A percentile compares a stretch with the other conserved stretches of the same genome.
These are phyloP conservation scores for Suillus subaureus DNA, from an alignment of 768 basidiomycete species.

Conservation along the genomic window DNA sequence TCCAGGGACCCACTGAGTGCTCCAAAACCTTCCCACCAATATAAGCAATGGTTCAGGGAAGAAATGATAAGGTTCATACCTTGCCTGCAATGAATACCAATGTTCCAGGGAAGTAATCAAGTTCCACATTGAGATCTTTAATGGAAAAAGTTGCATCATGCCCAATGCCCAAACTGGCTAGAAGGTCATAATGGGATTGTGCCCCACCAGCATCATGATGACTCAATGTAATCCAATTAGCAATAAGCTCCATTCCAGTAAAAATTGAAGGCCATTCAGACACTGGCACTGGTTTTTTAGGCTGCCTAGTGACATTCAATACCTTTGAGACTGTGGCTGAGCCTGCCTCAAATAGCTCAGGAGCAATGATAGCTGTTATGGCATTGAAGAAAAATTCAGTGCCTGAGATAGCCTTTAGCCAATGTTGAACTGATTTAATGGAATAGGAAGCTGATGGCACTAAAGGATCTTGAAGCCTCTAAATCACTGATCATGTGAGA, in stretches of 20 bases:
- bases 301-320: background rate
- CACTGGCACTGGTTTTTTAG: background rate
- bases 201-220: constrained; percentile 4
- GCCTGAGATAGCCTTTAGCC: background rate
- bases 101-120: background rate
- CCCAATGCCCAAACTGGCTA: constrained; percentile 8
- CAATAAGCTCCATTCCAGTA: constrained; percentile 9
- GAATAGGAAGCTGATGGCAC: background rate
- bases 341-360: background rate
- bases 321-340: background rate
- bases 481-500: background rate
- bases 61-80: background rate
- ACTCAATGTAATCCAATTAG: constrained; percentile 1
- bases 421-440: background rate
- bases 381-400: background rate
- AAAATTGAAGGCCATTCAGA: constrained; percentile 10
- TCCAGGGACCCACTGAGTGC: background rate
- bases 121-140: background rate
- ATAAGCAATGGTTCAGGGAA: background rate
- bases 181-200: constrained; percentile 4
- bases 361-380: background rate
- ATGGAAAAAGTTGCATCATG: background rate
- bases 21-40: background rate
- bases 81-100: background rate
- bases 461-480: background rate